Evolutionary conservation across 1,284 basidiomycete genomes (phyloP).

Genomic region (Trametes polyzona): DNA sequence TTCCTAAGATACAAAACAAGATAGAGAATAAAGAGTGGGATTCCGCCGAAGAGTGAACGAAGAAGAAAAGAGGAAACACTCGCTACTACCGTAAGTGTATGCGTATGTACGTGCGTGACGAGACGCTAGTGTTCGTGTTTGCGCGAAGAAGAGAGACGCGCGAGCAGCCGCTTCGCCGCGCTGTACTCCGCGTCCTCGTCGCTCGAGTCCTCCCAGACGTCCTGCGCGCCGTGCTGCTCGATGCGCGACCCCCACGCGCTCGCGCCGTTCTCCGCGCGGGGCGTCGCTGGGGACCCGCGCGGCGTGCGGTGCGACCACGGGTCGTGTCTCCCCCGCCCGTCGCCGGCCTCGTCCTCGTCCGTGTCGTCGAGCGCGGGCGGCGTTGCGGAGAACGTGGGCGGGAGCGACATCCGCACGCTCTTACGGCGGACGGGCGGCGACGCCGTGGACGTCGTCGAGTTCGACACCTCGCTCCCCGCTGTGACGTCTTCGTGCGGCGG

Average conservation of each 20-base stretch:
- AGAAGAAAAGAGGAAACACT: too few relatives aligned
- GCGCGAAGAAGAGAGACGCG: conserved; percentile 44
- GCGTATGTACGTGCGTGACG: neutral
- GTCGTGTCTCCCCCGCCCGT: conserved; percentile 34
- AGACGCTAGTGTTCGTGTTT: conserved; percentile 27
- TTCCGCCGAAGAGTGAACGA: neutral
- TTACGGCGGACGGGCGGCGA: conserved; percentile 54
- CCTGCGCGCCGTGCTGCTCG: conserved; percentile 33
- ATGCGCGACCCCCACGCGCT: conserved; percentile 34
- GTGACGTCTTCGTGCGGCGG: conserved; percentile 25
- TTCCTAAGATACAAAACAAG: conserved; percentile 1
- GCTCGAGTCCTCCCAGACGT: conserved; percentile 73
- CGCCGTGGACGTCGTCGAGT: conserved; percentile 29
- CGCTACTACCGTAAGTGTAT: too few relatives aligned
- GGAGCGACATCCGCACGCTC: conserved; percentile 73
- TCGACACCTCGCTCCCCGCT: conserved; percentile 32
- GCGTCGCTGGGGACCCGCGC: conserved; percentile 3
- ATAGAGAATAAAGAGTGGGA: neutral
- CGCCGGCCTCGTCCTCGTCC: conserved; percentile 60
- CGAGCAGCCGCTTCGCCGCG: conserved; percentile 57
- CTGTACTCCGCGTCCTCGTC: conserved; percentile 73
- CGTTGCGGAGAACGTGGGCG: conserved; percentile 71
- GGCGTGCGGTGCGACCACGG: conserved; percentile 32
- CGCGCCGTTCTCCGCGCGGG: neutral
- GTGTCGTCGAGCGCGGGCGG: conserved; percentile 67